Evolutionary conservation across 768 basidiomycete species (phyloP), one percentile per base, ranked within the genome.

Genomic region (Hygrophoropsis aurantiaca): DNA sequence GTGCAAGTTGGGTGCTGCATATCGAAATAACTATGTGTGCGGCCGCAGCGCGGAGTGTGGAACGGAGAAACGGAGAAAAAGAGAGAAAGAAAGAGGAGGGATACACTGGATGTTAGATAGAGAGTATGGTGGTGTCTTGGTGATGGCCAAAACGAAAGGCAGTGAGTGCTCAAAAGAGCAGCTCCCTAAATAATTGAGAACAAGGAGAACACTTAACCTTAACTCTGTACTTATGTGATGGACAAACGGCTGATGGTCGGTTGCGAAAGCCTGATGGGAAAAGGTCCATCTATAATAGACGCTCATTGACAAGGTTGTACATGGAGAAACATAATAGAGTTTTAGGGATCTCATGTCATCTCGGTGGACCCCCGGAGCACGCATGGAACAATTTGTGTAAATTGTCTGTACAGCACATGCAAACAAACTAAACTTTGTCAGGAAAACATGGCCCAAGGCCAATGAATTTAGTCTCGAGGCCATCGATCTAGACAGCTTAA

Each of bases 1-100:
- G 73, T 74, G 67, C 82, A 84, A 19, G 88, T 90, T 8, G 87
- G 87, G 21, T 66, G 74, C 60, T 88, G 87, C 79, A 85, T 83
- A 49, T 49, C 59, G 39, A 25, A 34, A 48, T 47, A 18, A 36
- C 40, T 45, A 42, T 36, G 55, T 38, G 47, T 51, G 5, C 46
- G 21, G 50, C 59, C 54, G 56, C 51, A 42, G 52, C 27, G 21
- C 26, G 45, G 30, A 44, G n/a, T 18, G 45, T 35, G 34, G 30
- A 20, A 20, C 55, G 58, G 46, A 27, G 20, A n/a, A 13, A 39
- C 32, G 9, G 24, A 27, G 32, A 42, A 11, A n/a, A 33, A 33
- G 47, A 25, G 47, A 39, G 38, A 47, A 40, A 40, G 36, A 46
- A 40, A 38, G 27, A 26, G 30, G 34, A 21, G 39, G 40, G 47